phyloP scores from a whole-genome alignment of 768 basidiomycete species.

The Chlorophyllum brunneum region DNA sequence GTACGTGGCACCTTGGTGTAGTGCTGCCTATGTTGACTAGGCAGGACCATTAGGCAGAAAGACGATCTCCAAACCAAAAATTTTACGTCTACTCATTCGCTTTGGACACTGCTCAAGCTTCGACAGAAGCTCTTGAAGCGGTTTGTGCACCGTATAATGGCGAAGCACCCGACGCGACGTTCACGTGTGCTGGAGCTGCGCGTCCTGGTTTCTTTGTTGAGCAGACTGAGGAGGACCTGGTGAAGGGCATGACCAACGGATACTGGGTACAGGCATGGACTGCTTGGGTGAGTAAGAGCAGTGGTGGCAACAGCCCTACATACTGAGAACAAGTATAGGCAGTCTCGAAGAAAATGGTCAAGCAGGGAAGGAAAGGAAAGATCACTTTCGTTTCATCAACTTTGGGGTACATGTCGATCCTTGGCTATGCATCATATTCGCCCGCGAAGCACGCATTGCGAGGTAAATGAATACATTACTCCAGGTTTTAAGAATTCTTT shows the following conservation, averaged over 20 bases:
- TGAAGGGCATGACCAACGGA: conserved; percentile 37
- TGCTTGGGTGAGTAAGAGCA: conserved; percentile 39
- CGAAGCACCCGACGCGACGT: conserved; percentile 67
- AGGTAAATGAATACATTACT: conserved; percentile 40
- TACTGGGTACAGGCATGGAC: conserved; percentile 57
- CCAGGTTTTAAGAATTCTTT: background rate
- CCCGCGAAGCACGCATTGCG: conserved; percentile 84
- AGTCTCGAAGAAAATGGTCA: conserved; percentile 64
- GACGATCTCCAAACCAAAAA: conserved; percentile 54
- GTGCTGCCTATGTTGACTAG: background rate
- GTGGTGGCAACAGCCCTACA: background rate
- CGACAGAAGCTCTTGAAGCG: conserved; percentile 58
- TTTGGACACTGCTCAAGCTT: conserved; percentile 46
- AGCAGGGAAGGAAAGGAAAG: conserved; percentile 52
- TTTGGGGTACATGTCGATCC: conserved; percentile 68
- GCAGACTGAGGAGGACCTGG: conserved; percentile 53
- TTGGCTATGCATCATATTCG: conserved; percentile 77
- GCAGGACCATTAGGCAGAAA: conserved; percentile 35
- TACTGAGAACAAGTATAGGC: conserved; percentile 38
- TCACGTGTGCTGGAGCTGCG: conserved; percentile 74
- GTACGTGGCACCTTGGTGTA: conserved; percentile 37
- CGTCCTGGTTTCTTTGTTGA: conserved; percentile 77
- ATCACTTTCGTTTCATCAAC: conserved; percentile 76
- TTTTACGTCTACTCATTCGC: conserved; percentile 66
- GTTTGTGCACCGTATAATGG: conserved; percentile 54